Conservation (phyloP, 169 alveolate species). For the Plasmodium billcollinsi region DNA sequence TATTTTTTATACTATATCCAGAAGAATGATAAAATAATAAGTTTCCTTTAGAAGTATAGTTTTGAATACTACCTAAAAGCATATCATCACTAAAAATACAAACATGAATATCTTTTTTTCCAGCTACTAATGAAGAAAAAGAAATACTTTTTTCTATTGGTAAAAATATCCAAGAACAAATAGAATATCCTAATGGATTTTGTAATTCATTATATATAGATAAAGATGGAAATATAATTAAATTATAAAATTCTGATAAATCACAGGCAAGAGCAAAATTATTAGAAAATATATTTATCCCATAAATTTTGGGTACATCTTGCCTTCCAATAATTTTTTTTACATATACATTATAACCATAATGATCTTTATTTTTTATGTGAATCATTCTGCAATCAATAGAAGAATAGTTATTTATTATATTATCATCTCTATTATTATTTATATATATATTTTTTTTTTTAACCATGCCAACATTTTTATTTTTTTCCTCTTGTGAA, state of each 20-base stretch:
- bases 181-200: slow-evolving; percentile 38
- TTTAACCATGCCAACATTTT: not conserved
- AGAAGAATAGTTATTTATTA: not conserved
- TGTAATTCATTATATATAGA: slow-evolving; percentile 52
- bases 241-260: slow-evolving; percentile 47
- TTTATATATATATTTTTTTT: not conserved
- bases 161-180: slow-evolving; percentile 48
- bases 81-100: slow-evolving; percentile 50
- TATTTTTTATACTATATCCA: slow-evolving; percentile 46
- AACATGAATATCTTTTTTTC: slow-evolving; percentile 48
- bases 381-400: slow-evolving; percentile 1
- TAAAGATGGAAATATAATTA: slow-evolving; percentile 44
- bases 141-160: slow-evolving; percentile 61
- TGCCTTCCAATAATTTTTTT: slow-evolving; percentile 28
- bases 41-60: slow-evolving; percentile 19
- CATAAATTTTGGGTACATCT: slow-evolving; percentile 54
- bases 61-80: slow-evolving; percentile 54
- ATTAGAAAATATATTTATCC: slow-evolving; percentile 42
- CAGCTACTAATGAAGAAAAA: slow-evolving; percentile 50
- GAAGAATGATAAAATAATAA: slow-evolving; percentile 38
- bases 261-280: slow-evolving; percentile 38
- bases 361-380: slow-evolving; percentile 21
- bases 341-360: slow-evolving; percentile 46
- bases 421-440: not conserved
- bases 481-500: not conserved